Base-by-base conservation (phyloP, 106 monocot species). In the Amphibolis antarctica region DNA sequence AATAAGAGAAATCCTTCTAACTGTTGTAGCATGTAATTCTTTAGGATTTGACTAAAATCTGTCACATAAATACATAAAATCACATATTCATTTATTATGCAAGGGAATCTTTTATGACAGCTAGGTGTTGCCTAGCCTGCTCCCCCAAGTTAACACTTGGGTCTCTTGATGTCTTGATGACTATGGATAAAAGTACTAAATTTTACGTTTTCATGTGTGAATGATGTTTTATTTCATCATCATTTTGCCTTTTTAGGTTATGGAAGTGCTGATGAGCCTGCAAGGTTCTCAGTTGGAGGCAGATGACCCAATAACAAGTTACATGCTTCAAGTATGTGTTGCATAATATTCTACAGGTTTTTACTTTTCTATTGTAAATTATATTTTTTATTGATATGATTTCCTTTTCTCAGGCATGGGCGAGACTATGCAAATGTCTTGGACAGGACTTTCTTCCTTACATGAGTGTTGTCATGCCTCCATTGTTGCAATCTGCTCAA, bases 371-470 rank as follows among this genome's bases (percentile, higher is more conserved):
- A 13, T 45, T 44, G 22, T n/a, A 3, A 21, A 3, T 44, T 44
- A 9, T 22, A 4, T 9, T 19, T 45, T 9, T 10, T 62, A 10
- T 22, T 21, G 12, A 22, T 21, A 21, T 14, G 1, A 20, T 44
- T 62, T 62, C 45, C 12, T 12, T 42, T 22, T 46, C 23, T 25
- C 61, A 96, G 94, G 89, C 94, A 69, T 96, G 94, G 89, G 89
- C 86, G 30, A 84, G 89, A 61, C 77, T 96, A 20, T 96, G 89
- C 80, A 96, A 89, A 69, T 96, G 89, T 64, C 70, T 96, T 25
- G 94, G 94, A 12, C 86, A 96, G 46, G 89, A 96, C 77, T 96
- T 96, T 71, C 89, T 96, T 55, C 94, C 94, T 9, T 96, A 89
- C 75, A 96, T 96, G 94, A 96, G 71, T 74, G 81, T 86, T 49